A percentile compares a stretch with the other conserved stretches of the same genome.
These are phyloP conservation scores for Solanum lycopersicoides DNA, from an alignment of 257 asterid genomes.

Conservation along the genomic window DNA sequence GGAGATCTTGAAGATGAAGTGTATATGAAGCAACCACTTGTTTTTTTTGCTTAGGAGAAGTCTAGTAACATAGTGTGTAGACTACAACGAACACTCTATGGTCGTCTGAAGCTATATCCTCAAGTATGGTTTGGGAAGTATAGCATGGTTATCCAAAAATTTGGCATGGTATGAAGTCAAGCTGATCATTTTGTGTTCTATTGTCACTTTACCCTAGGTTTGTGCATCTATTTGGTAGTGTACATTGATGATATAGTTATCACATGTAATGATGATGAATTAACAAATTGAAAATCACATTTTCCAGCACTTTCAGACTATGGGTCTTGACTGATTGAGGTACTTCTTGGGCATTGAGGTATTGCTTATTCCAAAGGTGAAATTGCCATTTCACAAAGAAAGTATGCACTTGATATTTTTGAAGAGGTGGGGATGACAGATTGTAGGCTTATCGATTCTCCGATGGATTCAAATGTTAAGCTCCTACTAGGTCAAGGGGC, in stretches of 20 bases:
- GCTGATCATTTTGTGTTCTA: background rate
- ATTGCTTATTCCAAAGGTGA: background rate
- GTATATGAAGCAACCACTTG: background rate
- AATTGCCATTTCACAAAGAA: background rate
- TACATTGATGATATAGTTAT: background rate
- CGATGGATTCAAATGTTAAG: background rate
- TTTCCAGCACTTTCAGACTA: background rate
- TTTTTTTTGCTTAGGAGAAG: background rate
- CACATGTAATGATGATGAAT: background rate
- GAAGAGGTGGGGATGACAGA: background rate
- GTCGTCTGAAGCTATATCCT: background rate
- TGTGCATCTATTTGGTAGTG: background rate
- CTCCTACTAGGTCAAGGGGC: background rate
- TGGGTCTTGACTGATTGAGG: background rate
- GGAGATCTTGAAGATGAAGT: background rate
- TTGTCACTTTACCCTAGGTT: background rate
- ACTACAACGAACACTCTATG: background rate
- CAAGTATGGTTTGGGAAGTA: background rate
- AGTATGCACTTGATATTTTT: background rate
- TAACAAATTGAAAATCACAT: background rate
- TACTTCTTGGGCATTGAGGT: background rate
- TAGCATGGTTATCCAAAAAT: background rate
- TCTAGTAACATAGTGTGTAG: background rate
- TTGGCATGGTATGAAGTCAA: background rate
- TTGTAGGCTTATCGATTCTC: background rate